Percentiles rank a stretch among this genome's conserved stretches.
These are phyloP conservation scores for Aspergillus fischeri DNA, from an alignment of 2,329 filamentous ascomycete species.

Conservation along the genomic window DNA sequence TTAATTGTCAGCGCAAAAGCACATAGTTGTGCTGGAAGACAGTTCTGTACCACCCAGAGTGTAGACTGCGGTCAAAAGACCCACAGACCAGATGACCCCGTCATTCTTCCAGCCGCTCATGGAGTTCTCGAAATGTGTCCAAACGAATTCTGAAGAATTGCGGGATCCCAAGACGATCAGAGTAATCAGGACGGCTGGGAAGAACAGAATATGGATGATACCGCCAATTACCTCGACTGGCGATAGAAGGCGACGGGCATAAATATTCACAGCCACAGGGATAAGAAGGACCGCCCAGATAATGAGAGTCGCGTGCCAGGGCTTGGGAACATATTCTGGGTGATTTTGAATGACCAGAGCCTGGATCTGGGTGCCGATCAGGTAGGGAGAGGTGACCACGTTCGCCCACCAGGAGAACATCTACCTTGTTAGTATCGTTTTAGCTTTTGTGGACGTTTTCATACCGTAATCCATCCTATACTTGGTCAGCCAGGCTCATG, in stretches of 20 bases:
- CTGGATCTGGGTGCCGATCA: slow-evolving; percentile 29
- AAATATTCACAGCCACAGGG: slow-evolving; percentile 47
- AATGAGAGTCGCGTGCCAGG: slow-evolving; percentile 42
- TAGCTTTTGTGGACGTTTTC: slow-evolving; percentile 10
- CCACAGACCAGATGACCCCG: slow-evolving; percentile 9
- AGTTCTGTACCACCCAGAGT: slow-evolving; percentile 13
- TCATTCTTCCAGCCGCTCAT: slow-evolving; percentile 6
- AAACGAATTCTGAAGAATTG: slow-evolving; percentile 12
- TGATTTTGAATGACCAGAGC: slow-evolving; percentile 25
- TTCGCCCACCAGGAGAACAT: slow-evolving; percentile 28
- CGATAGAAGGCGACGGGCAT: slow-evolving; percentile 42
- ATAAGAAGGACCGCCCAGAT: slow-evolving; percentile 45
- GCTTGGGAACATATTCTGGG: slow-evolving; percentile 15
- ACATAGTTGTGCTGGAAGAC: neutral
- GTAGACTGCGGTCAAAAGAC: slow-evolving; percentile 14
- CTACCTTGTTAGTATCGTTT: neutral
- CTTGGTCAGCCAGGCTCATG: slow-evolving; percentile 22
- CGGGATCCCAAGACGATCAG: slow-evolving; percentile 10
- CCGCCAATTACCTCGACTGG: slow-evolving; percentile 48
- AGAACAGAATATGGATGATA: slow-evolving; percentile 42
- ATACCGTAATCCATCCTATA: neutral
- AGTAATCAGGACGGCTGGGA: slow-evolving; percentile 33
- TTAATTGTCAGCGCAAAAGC: too few species aligned
- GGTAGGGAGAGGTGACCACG: slow-evolving; percentile 21
- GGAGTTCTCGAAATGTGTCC: slow-evolving; percentile 28